Evolutionary conservation across 2,329 filamentous ascomycete species (phyloP).

Genomic region (Fusarium nodosum): DNA sequence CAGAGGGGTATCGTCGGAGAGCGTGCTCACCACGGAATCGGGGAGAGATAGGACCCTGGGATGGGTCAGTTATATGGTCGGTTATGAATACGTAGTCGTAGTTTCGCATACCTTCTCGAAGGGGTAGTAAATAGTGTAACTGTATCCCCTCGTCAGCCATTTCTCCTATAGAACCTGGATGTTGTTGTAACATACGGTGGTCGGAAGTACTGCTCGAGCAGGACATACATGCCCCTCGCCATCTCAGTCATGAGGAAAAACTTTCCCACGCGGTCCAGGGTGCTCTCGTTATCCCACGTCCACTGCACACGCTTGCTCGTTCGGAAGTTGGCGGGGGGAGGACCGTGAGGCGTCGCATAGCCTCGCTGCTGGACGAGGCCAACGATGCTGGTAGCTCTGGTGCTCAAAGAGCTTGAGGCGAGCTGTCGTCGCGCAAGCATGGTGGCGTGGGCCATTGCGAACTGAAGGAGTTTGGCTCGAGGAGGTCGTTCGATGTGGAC

Average conservation of each 20-base stretch:
- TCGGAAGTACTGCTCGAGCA: slow-evolving; percentile 97
- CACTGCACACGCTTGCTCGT: slow-evolving; percentile 79
- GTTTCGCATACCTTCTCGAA: slow-evolving; percentile 83
- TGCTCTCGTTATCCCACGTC: slow-evolving; percentile 82
- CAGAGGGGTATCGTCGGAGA: slow-evolving; percentile 93
- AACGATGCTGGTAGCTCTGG: slow-evolving; percentile 38
- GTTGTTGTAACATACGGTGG: slow-evolving; percentile 80
- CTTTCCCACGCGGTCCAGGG: slow-evolving; percentile 86
- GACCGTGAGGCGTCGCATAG: slow-evolving; percentile 80
- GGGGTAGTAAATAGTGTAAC: slow-evolving; percentile 98
- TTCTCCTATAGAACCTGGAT: not conserved
- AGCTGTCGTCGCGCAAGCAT: slow-evolving; percentile 57
- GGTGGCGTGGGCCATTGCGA: slow-evolving; percentile 53
- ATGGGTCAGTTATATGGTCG: slow-evolving; percentile 40
- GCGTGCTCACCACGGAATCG: slow-evolving; percentile 99
- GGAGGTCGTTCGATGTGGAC: slow-evolving; percentile 32
- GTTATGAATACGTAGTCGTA: slow-evolving; percentile 1
- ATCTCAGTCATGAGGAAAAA: slow-evolving; percentile 98
- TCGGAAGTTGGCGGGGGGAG: slow-evolving; percentile 85
- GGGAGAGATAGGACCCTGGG: slow-evolving; percentile 89
- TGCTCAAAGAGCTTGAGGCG: slow-evolving; percentile 44
- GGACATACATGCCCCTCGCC: slow-evolving; percentile 96
- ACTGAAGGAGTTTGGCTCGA: slow-evolving; percentile 11
- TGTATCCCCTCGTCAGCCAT: slow-evolving; percentile 56
- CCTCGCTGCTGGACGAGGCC: slow-evolving; percentile 53